A percentile compares a stretch with the other conserved stretches of the same genome.
Conservation (phyloP, 2,329 filamentous ascomycete species). For the Ampelomyces quisqualis region DNA sequence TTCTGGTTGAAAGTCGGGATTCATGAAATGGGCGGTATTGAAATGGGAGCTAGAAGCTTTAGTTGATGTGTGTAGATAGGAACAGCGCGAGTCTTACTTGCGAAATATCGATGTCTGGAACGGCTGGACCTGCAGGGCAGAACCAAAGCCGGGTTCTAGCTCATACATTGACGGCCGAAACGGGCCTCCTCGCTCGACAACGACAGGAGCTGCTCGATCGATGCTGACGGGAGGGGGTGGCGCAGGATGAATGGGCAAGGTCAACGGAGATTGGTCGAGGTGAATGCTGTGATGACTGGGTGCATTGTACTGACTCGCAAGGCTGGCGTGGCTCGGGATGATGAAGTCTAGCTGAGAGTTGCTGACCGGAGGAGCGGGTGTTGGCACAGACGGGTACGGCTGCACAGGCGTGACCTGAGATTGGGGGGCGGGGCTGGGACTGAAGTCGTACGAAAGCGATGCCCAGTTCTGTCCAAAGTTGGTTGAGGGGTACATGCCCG, state of each 20-base stretch:
- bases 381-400: constrained; percentile 33
- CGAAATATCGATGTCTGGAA: constrained; percentile 54
- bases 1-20: constrained; percentile 55
- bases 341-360: constrained; percentile 39
- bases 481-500: constrained; percentile 47
- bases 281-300: constrained; percentile 34
- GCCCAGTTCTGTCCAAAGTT: constrained; percentile 38
- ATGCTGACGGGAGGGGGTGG: constrained; percentile 30
- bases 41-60: constrained; percentile 48
- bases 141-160: constrained; percentile 46
- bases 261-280: constrained; percentile 35
- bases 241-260: constrained; percentile 36
- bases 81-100: constrained; percentile 42
- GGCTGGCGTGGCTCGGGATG: constrained; percentile 29
- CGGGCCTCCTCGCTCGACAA: constrained; percentile 41
- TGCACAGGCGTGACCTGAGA: constrained; percentile 37
- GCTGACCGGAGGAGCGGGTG: constrained; percentile 31
- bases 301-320: constrained; percentile 28
- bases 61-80: constrained; percentile 7
- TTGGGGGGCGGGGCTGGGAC: constrained; percentile 34
- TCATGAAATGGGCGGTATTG: constrained; percentile 55
- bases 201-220: constrained; percentile 31
- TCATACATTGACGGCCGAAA: constrained; percentile 52
- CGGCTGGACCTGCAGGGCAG: constrained; percentile 42
- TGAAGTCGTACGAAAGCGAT: constrained; percentile 41